Evolutionary conservation across 352 stramenopile species (phyloP).

Genomic region (Pythium utonaiense): DNA sequence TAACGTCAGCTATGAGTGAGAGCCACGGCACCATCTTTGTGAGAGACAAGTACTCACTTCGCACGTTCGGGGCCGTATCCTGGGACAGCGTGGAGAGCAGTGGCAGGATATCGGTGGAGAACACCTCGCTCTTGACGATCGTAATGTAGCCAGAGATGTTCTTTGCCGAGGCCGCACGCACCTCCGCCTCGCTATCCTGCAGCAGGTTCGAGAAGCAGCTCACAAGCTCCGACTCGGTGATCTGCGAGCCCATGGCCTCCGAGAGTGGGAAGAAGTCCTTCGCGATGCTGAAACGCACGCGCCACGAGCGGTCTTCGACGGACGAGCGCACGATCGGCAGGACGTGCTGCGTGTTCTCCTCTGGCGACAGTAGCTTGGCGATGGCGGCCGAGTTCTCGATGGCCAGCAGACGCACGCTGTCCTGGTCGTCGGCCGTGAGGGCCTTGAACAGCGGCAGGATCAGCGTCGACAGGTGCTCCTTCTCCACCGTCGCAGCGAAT

Average conservation of each 20-base stretch:
- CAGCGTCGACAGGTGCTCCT: conserved; percentile 61
- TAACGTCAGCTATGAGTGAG: neutral
- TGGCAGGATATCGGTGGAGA: conserved; percentile 88
- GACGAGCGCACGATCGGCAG: conserved; percentile 73
- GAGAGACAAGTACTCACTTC: conserved; percentile 41
- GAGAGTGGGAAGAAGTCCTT: conserved; percentile 91
- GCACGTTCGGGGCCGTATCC: conserved; percentile 88
- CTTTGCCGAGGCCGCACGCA: conserved; percentile 88
- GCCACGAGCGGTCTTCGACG: conserved; percentile 88
- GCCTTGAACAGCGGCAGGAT: conserved; percentile 86
- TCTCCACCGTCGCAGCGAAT: conserved; percentile 68
- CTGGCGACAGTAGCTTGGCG: conserved; percentile 59
- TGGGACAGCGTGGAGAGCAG: conserved; percentile 89
- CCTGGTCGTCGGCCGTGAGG: conserved; percentile 91
- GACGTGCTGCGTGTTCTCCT: conserved; percentile 75
- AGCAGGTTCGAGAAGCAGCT: conserved; percentile 90
- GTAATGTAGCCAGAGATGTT: conserved; percentile 92
- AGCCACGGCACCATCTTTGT: neutral
- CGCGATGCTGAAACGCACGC: conserved; percentile 92
- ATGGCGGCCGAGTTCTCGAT: conserved; percentile 87
- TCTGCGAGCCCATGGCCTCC: conserved; percentile 71
- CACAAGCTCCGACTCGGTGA: conserved; percentile 86
- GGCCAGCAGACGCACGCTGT: conserved; percentile 92
- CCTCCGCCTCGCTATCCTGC: conserved; percentile 92
- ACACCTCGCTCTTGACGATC: conserved; percentile 88